Evolutionary conservation across 208 protist genomes (phyloP).

Genomic region (Histomonas meleagridis): DNA sequence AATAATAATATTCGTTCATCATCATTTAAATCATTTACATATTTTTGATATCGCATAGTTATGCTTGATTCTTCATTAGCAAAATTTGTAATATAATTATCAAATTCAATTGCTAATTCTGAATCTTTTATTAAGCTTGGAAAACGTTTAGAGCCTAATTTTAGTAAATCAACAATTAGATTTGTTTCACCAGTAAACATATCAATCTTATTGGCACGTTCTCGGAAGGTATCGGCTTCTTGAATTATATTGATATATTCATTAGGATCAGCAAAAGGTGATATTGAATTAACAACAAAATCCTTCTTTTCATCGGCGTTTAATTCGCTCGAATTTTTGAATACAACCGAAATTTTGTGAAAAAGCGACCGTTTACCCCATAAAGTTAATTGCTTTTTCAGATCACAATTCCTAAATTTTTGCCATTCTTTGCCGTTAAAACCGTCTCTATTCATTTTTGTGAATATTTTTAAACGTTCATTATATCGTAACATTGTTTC

Average conservation of each 20-base stretch:
- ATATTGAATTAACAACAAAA: not conserved
- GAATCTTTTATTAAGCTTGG: not conserved
- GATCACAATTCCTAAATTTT: not conserved
- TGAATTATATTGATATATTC: not conserved
- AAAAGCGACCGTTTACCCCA: not conserved
- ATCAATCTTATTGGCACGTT: not conserved
- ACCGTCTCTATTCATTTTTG: not conserved
- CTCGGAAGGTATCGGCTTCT: not conserved
- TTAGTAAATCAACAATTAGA: not conserved
- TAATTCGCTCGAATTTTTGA: not conserved
- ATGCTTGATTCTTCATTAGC: not conserved
- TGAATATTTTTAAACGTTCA: not conserved
- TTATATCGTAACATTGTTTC: not conserved
- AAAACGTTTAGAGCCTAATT: not conserved
- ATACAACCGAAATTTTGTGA: not conserved
- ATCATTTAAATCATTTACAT: not conserved
- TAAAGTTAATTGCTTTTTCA: not conserved
- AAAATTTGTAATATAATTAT: not conserved
- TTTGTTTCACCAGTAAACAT: not conserved
- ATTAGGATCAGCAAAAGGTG: not conserved
- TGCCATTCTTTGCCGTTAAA: not conserved
- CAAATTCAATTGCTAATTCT: not conserved
- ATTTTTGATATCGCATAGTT: not conserved
- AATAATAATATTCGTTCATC: not conserved
- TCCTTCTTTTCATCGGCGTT: not conserved